phyloP scores from a whole-genome alignment of 768 basidiomycete genomes.

The Coprinopsis sp. region DNA sequence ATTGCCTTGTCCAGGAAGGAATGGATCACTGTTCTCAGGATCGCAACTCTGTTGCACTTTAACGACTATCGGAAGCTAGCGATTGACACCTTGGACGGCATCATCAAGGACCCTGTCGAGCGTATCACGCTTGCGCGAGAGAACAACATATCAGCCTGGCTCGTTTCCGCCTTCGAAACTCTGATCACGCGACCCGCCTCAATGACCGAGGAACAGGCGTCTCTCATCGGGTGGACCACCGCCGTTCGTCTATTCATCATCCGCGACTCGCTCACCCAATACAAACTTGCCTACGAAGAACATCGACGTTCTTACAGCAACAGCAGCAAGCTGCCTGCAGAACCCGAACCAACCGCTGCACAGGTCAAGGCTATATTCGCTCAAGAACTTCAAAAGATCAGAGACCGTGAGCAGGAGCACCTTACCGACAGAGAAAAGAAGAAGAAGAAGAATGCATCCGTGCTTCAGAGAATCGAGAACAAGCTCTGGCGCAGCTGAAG shows the following conservation, averaged over 20 bases:
- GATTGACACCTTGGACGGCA: conserved; percentile 19
- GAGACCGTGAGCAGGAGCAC: neutral
- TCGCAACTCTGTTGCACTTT: conserved; percentile 36
- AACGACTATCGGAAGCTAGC: conserved; percentile 23
- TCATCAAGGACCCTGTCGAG: conserved; percentile 5
- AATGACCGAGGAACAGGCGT: neutral
- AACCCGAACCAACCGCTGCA: too few relatives aligned
- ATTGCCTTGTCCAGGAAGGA: conserved; percentile 13
- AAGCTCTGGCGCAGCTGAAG: too few relatives aligned
- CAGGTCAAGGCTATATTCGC: neutral
- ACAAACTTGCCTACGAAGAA: neutral
- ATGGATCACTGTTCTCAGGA: conserved; percentile 34
- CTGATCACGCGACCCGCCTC: neutral
- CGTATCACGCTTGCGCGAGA: neutral
- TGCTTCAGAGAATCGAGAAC: too few relatives aligned
- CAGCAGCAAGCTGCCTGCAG: neutral
- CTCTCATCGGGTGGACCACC: neutral
- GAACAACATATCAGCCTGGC: neutral
- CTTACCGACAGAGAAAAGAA: neutral
- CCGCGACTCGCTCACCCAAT: neutral
- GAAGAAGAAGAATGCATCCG: too few relatives aligned
- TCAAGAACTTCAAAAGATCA: neutral
- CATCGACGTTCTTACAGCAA: neutral
- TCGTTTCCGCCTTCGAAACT: neutral
- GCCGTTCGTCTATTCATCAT: neutral